Conservation (phyloP, 1,139 yeast genomes). For the Yamadazyma conglobata region DNA sequence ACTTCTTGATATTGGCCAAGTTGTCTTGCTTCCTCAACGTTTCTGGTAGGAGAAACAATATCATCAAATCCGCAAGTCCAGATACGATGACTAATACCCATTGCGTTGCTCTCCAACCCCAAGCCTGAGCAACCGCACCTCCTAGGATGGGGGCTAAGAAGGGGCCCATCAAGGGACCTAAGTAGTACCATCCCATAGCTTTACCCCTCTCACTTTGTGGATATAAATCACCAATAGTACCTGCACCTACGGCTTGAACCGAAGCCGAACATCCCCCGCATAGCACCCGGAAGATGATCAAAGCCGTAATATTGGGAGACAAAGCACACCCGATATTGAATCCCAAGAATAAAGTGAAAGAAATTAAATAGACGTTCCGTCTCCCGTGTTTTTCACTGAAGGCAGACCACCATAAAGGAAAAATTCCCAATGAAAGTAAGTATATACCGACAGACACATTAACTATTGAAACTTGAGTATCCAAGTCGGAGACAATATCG, state of each 20-base stretch:
- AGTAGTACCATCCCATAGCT: constrained; percentile 77
- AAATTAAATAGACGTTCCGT: constrained; percentile 64
- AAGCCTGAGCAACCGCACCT: constrained; percentile 64
- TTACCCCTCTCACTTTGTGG: constrained; percentile 66
- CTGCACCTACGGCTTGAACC: constrained; percentile 89
- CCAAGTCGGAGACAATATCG: constrained; percentile 50
- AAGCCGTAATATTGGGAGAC: constrained; percentile 55
- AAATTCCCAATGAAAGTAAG: constrained; percentile 66
- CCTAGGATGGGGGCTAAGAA: constrained; percentile 78
- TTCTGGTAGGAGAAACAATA: constrained; percentile 67
- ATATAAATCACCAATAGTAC: constrained; percentile 75
- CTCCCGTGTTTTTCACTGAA: constrained; percentile 75
- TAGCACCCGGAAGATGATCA: constrained; percentile 66
- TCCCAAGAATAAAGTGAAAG: constrained; percentile 60
- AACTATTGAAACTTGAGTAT: constrained; percentile 58
- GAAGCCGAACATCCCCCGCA: constrained; percentile 83
- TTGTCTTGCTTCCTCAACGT: constrained; percentile 60
- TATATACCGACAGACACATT: constrained; percentile 81
- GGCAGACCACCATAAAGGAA: constrained; percentile 90
- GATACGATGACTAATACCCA: constrained; percentile 77
- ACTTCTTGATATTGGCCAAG: constrained; percentile 44
- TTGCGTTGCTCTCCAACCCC: constrained; percentile 90
- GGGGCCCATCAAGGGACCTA: constrained; percentile 83
- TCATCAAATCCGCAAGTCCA: constrained; percentile 47
- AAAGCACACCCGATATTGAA: constrained; percentile 74